Evolutionary conservation across 225 moss, liverwort and hornwort species (phyloP).

Genomic region (Asterella californica): DNA sequence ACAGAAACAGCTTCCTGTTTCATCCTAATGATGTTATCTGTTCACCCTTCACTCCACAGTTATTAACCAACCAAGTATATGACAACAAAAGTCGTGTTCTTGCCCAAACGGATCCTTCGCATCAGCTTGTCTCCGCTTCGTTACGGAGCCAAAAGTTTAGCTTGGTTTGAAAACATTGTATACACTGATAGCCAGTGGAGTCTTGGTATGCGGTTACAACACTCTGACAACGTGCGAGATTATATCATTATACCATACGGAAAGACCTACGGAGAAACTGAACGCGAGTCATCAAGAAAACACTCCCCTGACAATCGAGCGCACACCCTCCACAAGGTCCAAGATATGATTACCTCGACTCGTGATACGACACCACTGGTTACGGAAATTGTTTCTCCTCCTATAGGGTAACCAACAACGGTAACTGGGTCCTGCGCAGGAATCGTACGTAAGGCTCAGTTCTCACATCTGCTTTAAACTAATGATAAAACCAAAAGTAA

Average conservation of each 20-base stretch:
- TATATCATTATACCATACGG: neutral
- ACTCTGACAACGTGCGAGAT: neutral
- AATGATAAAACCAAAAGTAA: neutral
- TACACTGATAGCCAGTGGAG: neutral
- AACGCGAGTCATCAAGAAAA: neutral
- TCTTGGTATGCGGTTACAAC: neutral
- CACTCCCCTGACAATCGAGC: neutral
- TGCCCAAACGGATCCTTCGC: neutral
- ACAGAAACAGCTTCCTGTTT: neutral
- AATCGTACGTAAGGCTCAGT: neutral
- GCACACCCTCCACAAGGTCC: neutral
- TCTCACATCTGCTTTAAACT: neutral
- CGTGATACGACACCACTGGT: conserved; percentile 99
- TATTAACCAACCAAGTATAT: neutral
- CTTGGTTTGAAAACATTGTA: neutral
- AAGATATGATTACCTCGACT: conserved; percentile 59
- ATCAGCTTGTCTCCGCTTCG: neutral
- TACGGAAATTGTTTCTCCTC: conserved; percentile 97
- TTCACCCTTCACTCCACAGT: neutral
- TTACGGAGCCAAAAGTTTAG: neutral
- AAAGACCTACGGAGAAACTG: neutral
- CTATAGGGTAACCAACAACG: conserved; percentile 97
- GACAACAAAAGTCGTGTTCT: neutral
- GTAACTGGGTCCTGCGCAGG: conserved; percentile 87
- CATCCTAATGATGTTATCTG: neutral